phyloP scores from a whole-genome alignment of 768 basidiomycete genomes.

The Suillus brevipes region DNA sequence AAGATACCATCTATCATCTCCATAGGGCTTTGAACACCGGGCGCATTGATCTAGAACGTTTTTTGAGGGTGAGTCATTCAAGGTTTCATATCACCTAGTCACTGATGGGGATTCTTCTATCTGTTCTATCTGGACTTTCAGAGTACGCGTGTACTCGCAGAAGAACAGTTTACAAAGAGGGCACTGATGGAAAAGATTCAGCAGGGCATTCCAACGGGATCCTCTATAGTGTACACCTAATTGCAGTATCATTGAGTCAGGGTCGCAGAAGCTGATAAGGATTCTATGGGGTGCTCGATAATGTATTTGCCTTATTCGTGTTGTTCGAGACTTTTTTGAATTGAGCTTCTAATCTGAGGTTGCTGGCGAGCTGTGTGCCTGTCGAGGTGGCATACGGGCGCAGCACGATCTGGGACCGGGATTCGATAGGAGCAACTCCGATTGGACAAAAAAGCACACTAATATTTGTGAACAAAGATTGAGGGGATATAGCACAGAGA shows the following conservation, averaged over 20 bases:
- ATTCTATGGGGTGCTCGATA: conserved; percentile 35
- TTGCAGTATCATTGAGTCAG: conserved; percentile 34
- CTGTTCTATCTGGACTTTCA: conserved; percentile 29
- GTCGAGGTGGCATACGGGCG: background rate
- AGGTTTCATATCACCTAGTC: conserved; percentile 19
- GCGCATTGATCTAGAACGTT: conserved; percentile 91
- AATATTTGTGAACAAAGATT: background rate
- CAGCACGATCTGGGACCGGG: conserved; percentile 1
- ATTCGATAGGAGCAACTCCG: background rate
- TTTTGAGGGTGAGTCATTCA: conserved; percentile 69
- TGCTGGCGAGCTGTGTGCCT: background rate
- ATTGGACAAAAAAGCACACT: background rate
- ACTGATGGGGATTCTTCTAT: conserved; percentile 18
- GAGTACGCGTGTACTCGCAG: conserved; percentile 83
- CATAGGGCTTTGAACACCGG: conserved; percentile 90
- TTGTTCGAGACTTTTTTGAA: conserved; percentile 30
- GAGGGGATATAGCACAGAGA: background rate
- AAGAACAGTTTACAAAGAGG: conserved; percentile 97
- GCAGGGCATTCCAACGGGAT: conserved; percentile 53
- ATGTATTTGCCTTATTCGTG: conserved; percentile 38
- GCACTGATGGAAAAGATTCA: conserved; percentile 92
- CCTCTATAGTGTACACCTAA: conserved; percentile 39
- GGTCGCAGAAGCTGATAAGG: conserved; percentile 25
- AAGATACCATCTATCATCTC: conserved; percentile 97
- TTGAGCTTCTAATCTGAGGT: conserved; percentile 5